Evolutionary conservation across 352 stramenopile species (phyloP).

Genomic region (Phytophthora constricta): DNA sequence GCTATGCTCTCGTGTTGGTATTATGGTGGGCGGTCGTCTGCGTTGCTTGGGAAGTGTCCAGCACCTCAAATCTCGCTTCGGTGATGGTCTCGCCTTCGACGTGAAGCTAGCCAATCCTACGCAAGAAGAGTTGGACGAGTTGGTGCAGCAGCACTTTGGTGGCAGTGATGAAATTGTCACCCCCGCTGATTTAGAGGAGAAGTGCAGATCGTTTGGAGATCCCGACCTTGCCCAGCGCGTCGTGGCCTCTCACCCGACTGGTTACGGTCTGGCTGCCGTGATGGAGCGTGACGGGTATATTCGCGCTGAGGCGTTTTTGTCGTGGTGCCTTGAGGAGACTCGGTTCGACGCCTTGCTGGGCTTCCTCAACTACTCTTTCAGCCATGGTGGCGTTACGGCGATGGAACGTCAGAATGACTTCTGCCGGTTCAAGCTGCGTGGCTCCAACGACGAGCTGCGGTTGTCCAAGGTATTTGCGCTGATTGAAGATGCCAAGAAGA

Average conservation of each 20-base stretch:
- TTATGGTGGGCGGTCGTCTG: conserved; percentile 90
- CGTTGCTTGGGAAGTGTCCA: conserved; percentile 90
- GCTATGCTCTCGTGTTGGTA: conserved; percentile 95
- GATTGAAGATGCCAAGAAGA: conserved; percentile 62
- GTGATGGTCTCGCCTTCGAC: conserved; percentile 89
- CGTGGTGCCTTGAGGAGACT: conserved; percentile 73
- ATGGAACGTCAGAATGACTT: conserved; percentile 75
- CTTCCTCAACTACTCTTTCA: conserved; percentile 51
- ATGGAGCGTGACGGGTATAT: conserved; percentile 62
- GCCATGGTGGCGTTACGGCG: conserved; percentile 31
- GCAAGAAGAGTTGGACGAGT: conserved; percentile 44
- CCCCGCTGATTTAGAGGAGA: conserved; percentile 36
- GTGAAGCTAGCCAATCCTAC: conserved; percentile 48
- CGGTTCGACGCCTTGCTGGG: conserved; percentile 47
- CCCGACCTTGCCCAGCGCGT: conserved; percentile 49
- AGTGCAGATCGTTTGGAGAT: conserved; percentile 57
- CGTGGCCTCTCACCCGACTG: conserved; percentile 60
- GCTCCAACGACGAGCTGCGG: conserved; percentile 50
- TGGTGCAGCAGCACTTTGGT: conserved; percentile 32
- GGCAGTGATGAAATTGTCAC: conserved; percentile 42
- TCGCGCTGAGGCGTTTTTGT: conserved; percentile 50
- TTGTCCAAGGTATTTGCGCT: conserved; percentile 80
- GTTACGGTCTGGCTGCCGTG: conserved; percentile 61
- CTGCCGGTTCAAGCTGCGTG: conserved; percentile 68
- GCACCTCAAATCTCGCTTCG: conserved; percentile 91